These are phyloP conservation scores for Colletotrichum musicola DNA, from an alignment of 2,329 filamentous ascomycete genomes.

Conservation along the genomic window DNA sequence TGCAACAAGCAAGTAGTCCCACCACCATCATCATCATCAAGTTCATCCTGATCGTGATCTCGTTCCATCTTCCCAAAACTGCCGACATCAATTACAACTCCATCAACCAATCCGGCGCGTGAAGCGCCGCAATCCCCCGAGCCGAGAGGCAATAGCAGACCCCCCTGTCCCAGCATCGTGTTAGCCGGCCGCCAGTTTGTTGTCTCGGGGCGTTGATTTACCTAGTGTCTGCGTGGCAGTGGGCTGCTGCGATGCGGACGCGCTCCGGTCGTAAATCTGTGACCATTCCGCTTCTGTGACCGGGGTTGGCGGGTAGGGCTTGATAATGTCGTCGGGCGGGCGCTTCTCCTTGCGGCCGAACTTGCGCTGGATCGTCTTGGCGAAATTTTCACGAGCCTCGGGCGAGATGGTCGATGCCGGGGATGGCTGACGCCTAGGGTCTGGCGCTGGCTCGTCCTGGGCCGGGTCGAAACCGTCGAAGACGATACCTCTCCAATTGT, in stretches of 20 bases:
- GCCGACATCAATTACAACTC: background rate
- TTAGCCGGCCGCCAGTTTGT: background rate
- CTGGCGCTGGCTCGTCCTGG: background rate
- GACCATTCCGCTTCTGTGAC: background rate
- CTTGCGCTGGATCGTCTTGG: background rate
- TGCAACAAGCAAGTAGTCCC: too few relatives aligned
- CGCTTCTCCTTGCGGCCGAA: background rate
- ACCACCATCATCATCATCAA: background rate
- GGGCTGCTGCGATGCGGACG: too few relatives aligned
- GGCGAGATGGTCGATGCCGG: background rate
- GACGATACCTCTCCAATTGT: background rate
- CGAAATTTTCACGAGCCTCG: background rate
- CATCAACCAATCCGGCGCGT: background rate
- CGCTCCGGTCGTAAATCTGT: background rate
- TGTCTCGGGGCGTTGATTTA: background rate
- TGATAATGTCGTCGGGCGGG: background rate
- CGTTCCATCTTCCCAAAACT: background rate
- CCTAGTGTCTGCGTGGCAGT: background rate
- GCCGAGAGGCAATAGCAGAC: slow-evolving; percentile 1
- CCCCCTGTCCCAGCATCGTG: background rate
- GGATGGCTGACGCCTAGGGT: background rate
- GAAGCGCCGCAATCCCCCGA: background rate
- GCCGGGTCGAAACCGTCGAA: background rate
- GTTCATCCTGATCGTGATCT: background rate
- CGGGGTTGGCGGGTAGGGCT: background rate